Evolutionary conservation across 2,329 filamentous ascomycete genomes (phyloP).

Genomic region (Aspergillus flavus): DNA sequence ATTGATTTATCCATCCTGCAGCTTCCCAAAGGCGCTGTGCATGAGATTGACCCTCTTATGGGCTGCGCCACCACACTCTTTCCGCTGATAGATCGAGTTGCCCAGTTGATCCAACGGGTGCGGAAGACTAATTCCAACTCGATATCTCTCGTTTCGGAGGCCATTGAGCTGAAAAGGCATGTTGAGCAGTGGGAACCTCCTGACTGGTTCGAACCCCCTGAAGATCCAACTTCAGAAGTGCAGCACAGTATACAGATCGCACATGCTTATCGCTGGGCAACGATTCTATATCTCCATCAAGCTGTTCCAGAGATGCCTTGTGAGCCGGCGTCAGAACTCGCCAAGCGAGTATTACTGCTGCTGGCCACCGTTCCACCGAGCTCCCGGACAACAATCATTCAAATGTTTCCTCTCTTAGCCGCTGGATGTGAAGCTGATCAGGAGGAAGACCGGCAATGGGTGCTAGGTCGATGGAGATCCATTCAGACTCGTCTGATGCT

Average conservation of each 20-base stretch:
- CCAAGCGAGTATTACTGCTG: constrained; percentile 63
- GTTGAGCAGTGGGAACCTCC: constrained; percentile 66
- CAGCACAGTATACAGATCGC: constrained; percentile 68
- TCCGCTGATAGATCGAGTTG: constrained; percentile 67
- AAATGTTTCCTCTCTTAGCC: constrained; percentile 69
- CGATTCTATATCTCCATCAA: constrained; percentile 67
- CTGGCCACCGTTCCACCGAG: constrained; percentile 65
- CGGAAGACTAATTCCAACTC: constrained; percentile 58
- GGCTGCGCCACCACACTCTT: constrained; percentile 70
- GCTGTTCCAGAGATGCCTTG: constrained; percentile 70
- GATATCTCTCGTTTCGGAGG: constrained; percentile 63
- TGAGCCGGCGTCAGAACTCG: constrained; percentile 58
- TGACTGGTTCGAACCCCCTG: constrained; percentile 60
- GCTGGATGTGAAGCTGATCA: constrained; percentile 66
- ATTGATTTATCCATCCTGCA: constrained; percentile 43
- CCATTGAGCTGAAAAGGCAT: constrained; percentile 61
- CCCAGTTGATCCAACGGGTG: constrained; percentile 66
- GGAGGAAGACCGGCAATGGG: constrained; percentile 65
- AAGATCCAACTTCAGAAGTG: constrained; percentile 64
- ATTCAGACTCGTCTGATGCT: constrained; percentile 67
- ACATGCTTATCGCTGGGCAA: constrained; percentile 68
- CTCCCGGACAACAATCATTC: constrained; percentile 66
- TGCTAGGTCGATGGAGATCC: constrained; percentile 62
- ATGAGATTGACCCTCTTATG: constrained; percentile 71
- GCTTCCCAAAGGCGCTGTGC: constrained; percentile 48